phyloP scores from a whole-genome alignment of 1,139 yeast genomes.

The Lodderomyces orthopsilosis region DNA sequence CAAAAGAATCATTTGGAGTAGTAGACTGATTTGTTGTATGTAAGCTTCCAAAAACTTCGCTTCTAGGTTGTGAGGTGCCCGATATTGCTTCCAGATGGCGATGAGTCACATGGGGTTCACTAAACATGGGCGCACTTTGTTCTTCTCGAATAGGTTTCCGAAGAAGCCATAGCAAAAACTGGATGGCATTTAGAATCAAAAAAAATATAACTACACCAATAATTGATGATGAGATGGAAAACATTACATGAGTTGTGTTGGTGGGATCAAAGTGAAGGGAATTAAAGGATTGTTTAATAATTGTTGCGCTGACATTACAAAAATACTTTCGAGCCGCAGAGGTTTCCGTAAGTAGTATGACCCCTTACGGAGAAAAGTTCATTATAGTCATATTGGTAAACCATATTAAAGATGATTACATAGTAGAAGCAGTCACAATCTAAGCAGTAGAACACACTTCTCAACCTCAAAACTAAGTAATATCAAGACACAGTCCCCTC shows the following conservation, averaged over 20 bases:
- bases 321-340: neutral
- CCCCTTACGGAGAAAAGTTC: neutral
- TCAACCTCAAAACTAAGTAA: neutral
- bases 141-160: neutral
- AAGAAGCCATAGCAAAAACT: neutral
- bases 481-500: neutral
- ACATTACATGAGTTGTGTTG: neutral
- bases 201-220: neutral
- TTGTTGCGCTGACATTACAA: neutral
- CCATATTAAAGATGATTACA: neutral
- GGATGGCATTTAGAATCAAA: neutral
- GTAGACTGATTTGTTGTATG: neutral
- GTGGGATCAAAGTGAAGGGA: neutral
- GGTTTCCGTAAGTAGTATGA: neutral
- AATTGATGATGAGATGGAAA: neutral
- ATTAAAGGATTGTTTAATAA: neutral
- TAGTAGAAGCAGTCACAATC: neutral
- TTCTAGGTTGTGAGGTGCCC: neutral
- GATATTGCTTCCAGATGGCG: neutral
- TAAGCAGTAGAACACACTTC: no score
- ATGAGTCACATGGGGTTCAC: neutral
- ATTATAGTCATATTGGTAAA: neutral
- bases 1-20: neutral
- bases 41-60: neutral
- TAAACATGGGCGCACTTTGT: neutral